Base-by-base conservation (phyloP, 257 asterid genomes). In the Ligustrum vulgare region DNA sequence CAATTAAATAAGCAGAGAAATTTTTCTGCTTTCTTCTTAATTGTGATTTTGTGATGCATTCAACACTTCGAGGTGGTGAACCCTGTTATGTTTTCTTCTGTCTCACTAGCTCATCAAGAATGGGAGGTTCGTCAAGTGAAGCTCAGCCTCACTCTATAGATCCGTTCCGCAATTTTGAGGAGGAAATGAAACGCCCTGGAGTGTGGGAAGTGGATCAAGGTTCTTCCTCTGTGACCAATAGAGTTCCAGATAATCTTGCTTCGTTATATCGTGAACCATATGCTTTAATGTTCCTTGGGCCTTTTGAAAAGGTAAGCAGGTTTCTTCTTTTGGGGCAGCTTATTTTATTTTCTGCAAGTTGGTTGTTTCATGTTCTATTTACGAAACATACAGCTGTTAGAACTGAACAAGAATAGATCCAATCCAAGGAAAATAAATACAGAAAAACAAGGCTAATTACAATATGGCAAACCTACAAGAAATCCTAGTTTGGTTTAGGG, bases 231-330 rank as follows among this genome's bases (percentile, higher is more conserved):
- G 79, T 86, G 49, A 86, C 85, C 10, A 90, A 88, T 70, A 85
- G 76, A 76, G 51, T 94, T 75, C 94, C 80, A 79, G 97, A 90
- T 74, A 93, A 91, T 86, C 99, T 95, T 82, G 99, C 99, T 71
- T 90, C 98, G 72, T 78, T 95, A 62, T 95, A 95, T 77, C 97
- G 99, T 67, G 97, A 97, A 74, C 99, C 99, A 78, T 93, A 90
- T 82, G 91, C 86, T 75, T 86, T 95, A 83, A 90, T 95, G 93
- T 93, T 78, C 86, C 96, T 82, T 54, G 99, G 99, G 60, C 66
- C 98, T 37, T 95, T 95, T 80, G 98, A 95, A 83, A 95, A 93
- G 96, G 98, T 91, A 81, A 69, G 73, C 75, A 45, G 36, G 56
- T 76, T 33, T 72, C 71, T 58, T n/a, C 56, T 67, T 75, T 72